These are phyloP conservation scores for Umbellularia californica DNA, from an alignment of 164 flowering plant species.

Conservation along the genomic window DNA sequence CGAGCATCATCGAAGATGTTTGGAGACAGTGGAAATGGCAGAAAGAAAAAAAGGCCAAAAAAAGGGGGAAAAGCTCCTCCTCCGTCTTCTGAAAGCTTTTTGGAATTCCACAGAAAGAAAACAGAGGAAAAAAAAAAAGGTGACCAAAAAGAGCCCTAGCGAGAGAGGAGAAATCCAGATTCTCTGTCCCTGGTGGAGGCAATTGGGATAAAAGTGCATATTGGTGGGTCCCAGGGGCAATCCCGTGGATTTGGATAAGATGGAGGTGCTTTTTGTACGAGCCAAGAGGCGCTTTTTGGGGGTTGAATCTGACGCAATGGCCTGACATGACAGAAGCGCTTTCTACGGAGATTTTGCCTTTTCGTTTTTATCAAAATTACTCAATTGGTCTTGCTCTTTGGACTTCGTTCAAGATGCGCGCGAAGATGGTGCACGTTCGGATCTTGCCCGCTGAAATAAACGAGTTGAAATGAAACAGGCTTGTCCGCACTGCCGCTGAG, in stretches of 20 bases:
- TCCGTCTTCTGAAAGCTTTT: not conserved
- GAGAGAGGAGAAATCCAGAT: conserved; percentile 1
- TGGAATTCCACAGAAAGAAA: not conserved
- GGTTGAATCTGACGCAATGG: too few relatives aligned
- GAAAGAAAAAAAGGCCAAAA: not conserved
- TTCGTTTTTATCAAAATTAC: too few relatives aligned
- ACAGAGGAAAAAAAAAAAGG: not conserved
- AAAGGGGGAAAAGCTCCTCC: not conserved
- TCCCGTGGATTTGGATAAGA: not conserved
- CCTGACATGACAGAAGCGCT: too few relatives aligned
- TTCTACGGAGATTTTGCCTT: too few relatives aligned
- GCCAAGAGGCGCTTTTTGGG: not conserved
- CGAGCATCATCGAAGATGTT: not conserved
- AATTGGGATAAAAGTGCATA: conserved; percentile 11
- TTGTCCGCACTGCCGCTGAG: too few relatives aligned
- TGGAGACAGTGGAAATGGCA: not conserved
- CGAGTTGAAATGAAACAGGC: too few relatives aligned
- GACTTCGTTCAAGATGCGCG: too few relatives aligned
- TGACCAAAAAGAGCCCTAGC: not conserved
- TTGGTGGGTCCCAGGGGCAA: conserved; percentile 7
- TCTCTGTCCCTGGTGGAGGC: conserved; percentile 11
- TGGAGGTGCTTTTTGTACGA: not conserved
- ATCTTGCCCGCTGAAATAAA: too few relatives aligned
- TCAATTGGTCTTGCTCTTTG: too few relatives aligned
- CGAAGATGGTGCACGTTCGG: too few relatives aligned